Evolutionary conservation across 345 rosid genomes (phyloP).

Genomic region (Arabidopsis arenosa): DNA sequence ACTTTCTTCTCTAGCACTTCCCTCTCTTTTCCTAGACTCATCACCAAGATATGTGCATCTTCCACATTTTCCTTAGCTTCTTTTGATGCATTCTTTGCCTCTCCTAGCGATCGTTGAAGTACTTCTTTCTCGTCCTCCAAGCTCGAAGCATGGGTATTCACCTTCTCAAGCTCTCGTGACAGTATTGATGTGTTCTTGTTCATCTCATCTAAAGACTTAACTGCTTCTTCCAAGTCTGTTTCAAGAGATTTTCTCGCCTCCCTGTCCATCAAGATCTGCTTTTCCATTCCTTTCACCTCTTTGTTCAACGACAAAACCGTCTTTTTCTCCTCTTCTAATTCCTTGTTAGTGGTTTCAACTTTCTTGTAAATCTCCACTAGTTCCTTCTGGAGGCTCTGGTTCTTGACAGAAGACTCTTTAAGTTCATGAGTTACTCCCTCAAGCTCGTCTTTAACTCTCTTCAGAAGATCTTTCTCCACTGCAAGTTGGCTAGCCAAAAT

Average conservation of each 20-base stretch:
- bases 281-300: constrained; percentile 69
- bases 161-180: constrained; percentile 67
- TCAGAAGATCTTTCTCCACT: constrained; percentile 56
- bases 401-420: constrained; percentile 53
- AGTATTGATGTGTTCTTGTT: constrained; percentile 66
- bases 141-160: constrained; percentile 57
- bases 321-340: constrained; percentile 62
- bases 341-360: constrained; percentile 61
- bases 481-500: constrained; percentile 58
- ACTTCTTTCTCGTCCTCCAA: constrained; percentile 85
- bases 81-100: constrained; percentile 60
- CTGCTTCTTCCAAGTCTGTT: constrained; percentile 83
- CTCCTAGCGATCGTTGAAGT: constrained; percentile 72
- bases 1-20: constrained; percentile 69
- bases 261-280: constrained; percentile 65
- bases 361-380: constrained; percentile 63
- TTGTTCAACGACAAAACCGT: constrained; percentile 56
- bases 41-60: constrained; percentile 81
- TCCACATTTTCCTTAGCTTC: constrained; percentile 86
- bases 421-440: constrained; percentile 53
- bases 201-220: constrained; percentile 85
- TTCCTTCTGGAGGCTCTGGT: constrained; percentile 61
- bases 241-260: constrained; percentile 73
- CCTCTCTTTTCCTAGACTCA: constrained; percentile 89
- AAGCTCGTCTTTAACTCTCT: constrained; percentile 59